Conservation (phyloP, 1,139 yeast genomes). For the Hansenula lynferdii region DNA sequence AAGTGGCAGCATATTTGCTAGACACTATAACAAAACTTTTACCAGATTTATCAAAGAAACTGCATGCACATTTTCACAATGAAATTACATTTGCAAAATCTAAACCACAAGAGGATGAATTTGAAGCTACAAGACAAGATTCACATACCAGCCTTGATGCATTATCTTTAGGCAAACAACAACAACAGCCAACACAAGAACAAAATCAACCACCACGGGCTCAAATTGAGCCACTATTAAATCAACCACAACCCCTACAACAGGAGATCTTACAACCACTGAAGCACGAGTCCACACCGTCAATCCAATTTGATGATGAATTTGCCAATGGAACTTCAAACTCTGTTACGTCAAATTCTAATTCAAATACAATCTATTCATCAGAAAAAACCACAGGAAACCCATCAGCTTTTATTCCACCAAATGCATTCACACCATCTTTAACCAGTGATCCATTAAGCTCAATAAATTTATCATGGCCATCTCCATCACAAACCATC, state of each 20-base stretch:
- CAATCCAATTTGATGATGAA: too few species aligned
- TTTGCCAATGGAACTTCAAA: too few species aligned
- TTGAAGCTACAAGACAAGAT: not conserved
- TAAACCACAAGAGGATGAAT: not conserved
- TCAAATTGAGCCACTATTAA: too few species aligned
- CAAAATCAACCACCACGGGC: not conserved
- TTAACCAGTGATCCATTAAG: too few species aligned
- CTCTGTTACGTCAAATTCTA: too few species aligned
- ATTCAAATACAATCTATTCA: too few species aligned
- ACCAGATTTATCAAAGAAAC: slow-evolving; percentile 27
- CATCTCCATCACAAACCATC: not conserved
- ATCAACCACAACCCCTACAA: too few species aligned
- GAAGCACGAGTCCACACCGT: too few species aligned
- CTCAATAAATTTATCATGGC: not conserved
- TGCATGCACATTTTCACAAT: slow-evolving; percentile 17
- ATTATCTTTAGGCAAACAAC: not conserved
- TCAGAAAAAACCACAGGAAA: too few species aligned
- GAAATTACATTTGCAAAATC: slow-evolving; percentile 2
- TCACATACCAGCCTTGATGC: not conserved
- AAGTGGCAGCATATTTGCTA: slow-evolving; percentile 38
- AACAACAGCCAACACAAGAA: not conserved
- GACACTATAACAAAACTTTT: slow-evolving; percentile 32
- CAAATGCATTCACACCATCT: too few species aligned
- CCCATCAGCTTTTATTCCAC: too few species aligned
- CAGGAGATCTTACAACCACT: too few species aligned